These are phyloP conservation scores for Ustilago bromivora DNA, from an alignment of 1,284 basidiomycete species.

Conservation along the genomic window DNA sequence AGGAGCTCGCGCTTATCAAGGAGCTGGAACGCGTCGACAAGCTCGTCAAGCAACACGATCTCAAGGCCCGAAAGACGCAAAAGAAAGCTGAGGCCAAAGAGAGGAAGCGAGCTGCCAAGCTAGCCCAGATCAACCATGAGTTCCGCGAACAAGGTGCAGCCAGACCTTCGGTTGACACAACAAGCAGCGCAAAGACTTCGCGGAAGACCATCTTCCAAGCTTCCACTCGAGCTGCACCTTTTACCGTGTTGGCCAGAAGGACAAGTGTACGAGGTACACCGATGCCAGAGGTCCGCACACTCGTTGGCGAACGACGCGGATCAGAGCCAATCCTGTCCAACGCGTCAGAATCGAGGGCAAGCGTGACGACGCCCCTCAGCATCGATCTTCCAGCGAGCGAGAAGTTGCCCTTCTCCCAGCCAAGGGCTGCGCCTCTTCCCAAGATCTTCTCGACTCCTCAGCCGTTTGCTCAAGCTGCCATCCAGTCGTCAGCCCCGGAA, in stretches of 20 bases:
- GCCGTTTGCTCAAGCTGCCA: not conserved
- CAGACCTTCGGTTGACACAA: slow-evolving; percentile 4
- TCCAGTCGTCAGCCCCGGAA: not conserved
- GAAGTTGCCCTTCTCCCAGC: slow-evolving; percentile 12
- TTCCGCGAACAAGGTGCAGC: not conserved
- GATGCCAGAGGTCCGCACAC: slow-evolving; percentile 2
- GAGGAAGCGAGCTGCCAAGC: slow-evolving; percentile 24
- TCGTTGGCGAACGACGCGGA: slow-evolving; percentile 15
- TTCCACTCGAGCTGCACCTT: slow-evolving; percentile 9
- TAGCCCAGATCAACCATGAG: slow-evolving; percentile 16
- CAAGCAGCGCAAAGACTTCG: not conserved
- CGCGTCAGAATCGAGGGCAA: not conserved
- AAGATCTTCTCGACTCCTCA: not conserved
- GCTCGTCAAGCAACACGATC: slow-evolving; percentile 57
- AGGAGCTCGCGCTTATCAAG: slow-evolving; percentile 55
- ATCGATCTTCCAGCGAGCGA: slow-evolving; percentile 19
- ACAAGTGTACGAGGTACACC: slow-evolving; percentile 14
- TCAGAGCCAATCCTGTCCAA: slow-evolving; percentile 14
- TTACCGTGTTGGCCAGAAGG: slow-evolving; percentile 11
- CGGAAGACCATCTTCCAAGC: slow-evolving; percentile 48
- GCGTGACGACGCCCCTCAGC: slow-evolving; percentile 10
- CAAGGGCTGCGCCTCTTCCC: slow-evolving; percentile 21
- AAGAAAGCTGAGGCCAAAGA: slow-evolving; percentile 37
- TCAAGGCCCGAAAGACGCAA: slow-evolving; percentile 37
- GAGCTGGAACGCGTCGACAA: slow-evolving; percentile 49